phyloP scores from a whole-genome alignment of 495 filamentous ascomycete species.

The Achaetomiella virescens region DNA sequence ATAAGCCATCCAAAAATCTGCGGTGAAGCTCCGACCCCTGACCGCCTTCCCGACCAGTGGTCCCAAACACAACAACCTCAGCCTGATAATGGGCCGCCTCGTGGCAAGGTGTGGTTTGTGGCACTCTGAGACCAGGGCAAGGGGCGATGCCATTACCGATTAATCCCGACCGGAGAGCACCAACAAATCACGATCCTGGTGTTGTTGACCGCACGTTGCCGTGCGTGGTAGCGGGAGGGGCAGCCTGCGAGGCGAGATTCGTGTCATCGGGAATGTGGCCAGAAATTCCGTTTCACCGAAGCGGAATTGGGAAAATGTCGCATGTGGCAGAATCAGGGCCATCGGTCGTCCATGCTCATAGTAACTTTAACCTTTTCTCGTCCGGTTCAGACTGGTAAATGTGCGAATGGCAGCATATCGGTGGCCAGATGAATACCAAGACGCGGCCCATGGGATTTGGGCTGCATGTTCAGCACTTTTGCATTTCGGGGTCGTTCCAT shows the following conservation, averaged over 20 bases:
- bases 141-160: background rate
- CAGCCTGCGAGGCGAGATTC: background rate
- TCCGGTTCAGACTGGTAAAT: no score
- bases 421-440: no score
- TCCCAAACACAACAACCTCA: background rate
- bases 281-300: background rate
- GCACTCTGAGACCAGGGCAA: background rate
- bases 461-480: no score
- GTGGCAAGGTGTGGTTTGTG: slow-evolving; percentile 6
- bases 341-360: no score
- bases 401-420: no score
- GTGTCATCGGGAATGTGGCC: background rate
- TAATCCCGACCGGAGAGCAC: background rate
- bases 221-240: background rate
- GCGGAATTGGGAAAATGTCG: no score
- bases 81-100: slow-evolving; percentile 1
- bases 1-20: background rate
- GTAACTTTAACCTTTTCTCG: no score
- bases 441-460: no score
- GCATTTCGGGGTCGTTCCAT: no score
- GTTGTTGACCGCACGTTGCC: background rate
- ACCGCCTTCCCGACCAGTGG: background rate
- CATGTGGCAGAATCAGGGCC: no score
- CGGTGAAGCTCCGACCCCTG: background rate
- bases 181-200: slow-evolving; percentile 1